A percentile compares a stretch with the other conserved stretches of the same genome.
These are phyloP conservation scores for Stephania yunnanensis DNA, from an alignment of 164 flowering plant genomes.

Conservation along the genomic window DNA sequence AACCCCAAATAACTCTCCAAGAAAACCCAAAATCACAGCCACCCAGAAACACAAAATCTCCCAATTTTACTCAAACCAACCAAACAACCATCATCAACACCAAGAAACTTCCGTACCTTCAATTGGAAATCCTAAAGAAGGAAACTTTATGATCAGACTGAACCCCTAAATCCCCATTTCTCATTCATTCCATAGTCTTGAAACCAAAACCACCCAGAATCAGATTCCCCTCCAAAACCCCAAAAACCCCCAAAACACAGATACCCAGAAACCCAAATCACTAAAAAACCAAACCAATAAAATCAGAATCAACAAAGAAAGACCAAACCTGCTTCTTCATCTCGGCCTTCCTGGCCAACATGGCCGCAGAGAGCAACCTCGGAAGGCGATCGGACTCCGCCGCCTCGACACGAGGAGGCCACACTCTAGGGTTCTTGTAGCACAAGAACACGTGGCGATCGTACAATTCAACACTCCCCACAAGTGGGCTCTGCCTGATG, in stretches of 20 bases:
- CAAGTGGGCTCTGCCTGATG: constrained; percentile 50
- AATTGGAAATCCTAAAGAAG: no score
- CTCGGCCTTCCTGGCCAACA: constrained; percentile 51
- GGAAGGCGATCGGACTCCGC: constrained; percentile 95
- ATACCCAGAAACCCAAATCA: neutral
- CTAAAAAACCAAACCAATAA: neutral
- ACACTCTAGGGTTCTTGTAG: constrained; percentile 78
- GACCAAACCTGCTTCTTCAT: constrained; percentile 58
- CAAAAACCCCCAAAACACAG: neutral
- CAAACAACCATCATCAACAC: neutral
- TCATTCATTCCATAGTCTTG: no score
- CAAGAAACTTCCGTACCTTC: no score
- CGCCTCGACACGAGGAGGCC: constrained; percentile 84
- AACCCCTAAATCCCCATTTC: neutral
- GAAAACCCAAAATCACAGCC: neutral
- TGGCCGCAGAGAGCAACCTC: constrained; percentile 73
- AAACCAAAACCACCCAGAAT: neutral
- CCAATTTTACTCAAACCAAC: neutral
- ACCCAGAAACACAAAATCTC: neutral
- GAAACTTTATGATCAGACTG: neutral
- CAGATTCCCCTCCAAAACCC: neutral
- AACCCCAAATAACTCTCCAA: neutral
- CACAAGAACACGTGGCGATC: constrained; percentile 84
- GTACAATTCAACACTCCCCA: constrained; percentile 66
- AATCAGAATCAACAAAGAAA: neutral